Conservation (phyloP, 768 basidiomycete species). For the Baorangia bicolor region DNA sequence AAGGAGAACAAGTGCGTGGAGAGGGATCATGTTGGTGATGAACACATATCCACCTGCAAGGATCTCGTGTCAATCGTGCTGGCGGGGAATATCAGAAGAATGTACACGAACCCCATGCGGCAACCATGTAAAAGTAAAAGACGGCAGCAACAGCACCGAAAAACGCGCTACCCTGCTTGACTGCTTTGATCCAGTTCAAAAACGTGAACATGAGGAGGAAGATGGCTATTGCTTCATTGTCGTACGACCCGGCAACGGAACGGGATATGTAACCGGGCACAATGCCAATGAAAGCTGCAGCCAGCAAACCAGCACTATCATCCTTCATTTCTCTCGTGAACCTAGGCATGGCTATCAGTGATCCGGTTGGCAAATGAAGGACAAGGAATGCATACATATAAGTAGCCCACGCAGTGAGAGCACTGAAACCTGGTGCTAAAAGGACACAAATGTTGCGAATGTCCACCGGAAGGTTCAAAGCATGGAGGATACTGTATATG, state of each 20-base stretch:
- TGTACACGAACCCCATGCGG: conserved; percentile 83
- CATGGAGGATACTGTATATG: conserved; percentile 89
- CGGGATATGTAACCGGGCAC: conserved; percentile 98
- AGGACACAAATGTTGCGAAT: conserved; percentile 97
- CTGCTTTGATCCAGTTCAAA: conserved; percentile 93
- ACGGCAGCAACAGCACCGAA: conserved; percentile 88
- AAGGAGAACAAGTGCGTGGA: conserved; percentile 92
- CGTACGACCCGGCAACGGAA: conserved; percentile 98
- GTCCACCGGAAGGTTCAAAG: conserved; percentile 92
- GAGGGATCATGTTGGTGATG: conserved; percentile 99
- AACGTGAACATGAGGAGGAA: conserved; percentile 99
- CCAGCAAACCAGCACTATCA: conserved; percentile 92
- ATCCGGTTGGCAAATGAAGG: not conserved
- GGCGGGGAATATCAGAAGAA: not conserved
- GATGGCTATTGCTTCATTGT: conserved; percentile 99
- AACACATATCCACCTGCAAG: conserved; percentile 89
- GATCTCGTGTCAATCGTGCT: conserved; percentile 9
- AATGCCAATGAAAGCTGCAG: conserved; percentile 97
- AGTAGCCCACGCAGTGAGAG: conserved; percentile 94
- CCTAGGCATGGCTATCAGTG: conserved; percentile 41
- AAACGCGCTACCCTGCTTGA: conserved; percentile 91
- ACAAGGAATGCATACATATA: conserved; percentile 66
- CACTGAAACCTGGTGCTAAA: conserved; percentile 95
- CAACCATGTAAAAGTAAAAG: conserved; percentile 99
- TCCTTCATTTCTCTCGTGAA: conserved; percentile 97